A percentile compares a stretch with the other conserved stretches of the same genome.
Conservation (phyloP, 805 yeast genomes). For the Yamadazyma paraphyllophila region DNA sequence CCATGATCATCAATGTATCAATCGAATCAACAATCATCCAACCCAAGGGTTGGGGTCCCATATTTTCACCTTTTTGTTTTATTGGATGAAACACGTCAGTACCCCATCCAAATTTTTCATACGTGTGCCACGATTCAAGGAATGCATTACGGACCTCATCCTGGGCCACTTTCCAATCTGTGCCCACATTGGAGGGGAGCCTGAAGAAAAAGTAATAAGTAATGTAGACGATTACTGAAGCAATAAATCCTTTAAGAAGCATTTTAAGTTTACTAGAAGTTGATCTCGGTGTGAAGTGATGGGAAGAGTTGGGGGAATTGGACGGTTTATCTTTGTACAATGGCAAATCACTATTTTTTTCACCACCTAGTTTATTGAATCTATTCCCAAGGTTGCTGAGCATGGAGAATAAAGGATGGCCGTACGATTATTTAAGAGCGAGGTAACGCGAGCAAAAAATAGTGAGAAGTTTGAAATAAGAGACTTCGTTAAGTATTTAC, state of each 20-base stretch:
- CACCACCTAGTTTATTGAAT: constrained; percentile 2
- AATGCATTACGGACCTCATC: constrained; percentile 65
- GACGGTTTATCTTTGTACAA: constrained; percentile 36
- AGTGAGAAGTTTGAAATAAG: neutral
- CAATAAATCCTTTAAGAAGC: constrained; percentile 44
- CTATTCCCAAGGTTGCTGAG: constrained; percentile 5
- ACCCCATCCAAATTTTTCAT: constrained; percentile 80
- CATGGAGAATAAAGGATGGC: neutral
- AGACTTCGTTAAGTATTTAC: neutral
- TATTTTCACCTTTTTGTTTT: constrained; percentile 59
- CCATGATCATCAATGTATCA: constrained; percentile 82
- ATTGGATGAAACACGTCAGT: constrained; percentile 73
- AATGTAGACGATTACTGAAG: constrained; percentile 40
- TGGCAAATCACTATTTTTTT: constrained; percentile 21
- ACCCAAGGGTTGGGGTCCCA: constrained; percentile 82
- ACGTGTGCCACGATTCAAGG: constrained; percentile 73
- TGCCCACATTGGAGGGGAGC: constrained; percentile 8
- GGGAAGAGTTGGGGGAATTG: neutral
- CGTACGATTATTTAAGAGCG: neutral
- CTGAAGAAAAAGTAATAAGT: constrained; percentile 24
- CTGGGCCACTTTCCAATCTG: constrained; percentile 49
- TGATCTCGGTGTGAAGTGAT: constrained; percentile 6
- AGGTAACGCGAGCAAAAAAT: neutral
- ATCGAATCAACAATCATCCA: constrained; percentile 90
- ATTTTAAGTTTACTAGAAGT: constrained; percentile 22